Conservation (phyloP, 2,329 filamentous ascomycete species). For the Aureobasidium sp. region DNA sequence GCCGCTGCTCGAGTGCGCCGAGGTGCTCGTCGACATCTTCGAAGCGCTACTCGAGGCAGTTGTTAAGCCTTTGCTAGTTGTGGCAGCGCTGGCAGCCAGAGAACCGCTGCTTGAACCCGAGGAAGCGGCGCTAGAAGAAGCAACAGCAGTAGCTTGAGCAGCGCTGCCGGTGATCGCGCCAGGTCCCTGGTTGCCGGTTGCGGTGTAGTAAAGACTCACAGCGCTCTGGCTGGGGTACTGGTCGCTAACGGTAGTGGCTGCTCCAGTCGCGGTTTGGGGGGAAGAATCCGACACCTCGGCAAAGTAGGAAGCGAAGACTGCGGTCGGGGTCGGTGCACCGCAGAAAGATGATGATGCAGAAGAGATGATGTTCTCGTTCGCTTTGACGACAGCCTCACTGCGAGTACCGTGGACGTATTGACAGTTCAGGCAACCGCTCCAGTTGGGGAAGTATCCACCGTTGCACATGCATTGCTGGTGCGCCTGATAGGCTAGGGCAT, state of each 20-base stretch:
- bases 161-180: constrained; percentile 34
- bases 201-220: constrained; percentile 37
- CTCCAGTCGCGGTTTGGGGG: constrained; percentile 22
- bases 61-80: not conserved
- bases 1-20: not conserved
- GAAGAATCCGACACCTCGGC: constrained; percentile 17
- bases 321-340: constrained; percentile 29
- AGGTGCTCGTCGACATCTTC: not conserved
- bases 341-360: constrained; percentile 30
- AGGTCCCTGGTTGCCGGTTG: constrained; percentile 29
- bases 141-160: not conserved
- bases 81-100: not conserved
- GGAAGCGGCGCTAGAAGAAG: not conserved
- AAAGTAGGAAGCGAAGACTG: constrained; percentile 29
- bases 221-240: constrained; percentile 29
- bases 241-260: constrained; percentile 25
- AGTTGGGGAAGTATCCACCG: constrained; percentile 36
- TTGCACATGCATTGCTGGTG: constrained; percentile 35
- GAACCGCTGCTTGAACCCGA: not conserved
- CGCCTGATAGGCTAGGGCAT: constrained; percentile 21
- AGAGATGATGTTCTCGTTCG: constrained; percentile 23
- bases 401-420: constrained; percentile 33
- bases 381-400: constrained; percentile 23
- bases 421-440: constrained; percentile 35
- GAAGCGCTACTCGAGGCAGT: not conserved